Evolutionary conservation across 306 rosid species (phyloP), one percentile per base, ranked within the genome.

Genomic region (Sphenostylis stenocarpa): DNA sequence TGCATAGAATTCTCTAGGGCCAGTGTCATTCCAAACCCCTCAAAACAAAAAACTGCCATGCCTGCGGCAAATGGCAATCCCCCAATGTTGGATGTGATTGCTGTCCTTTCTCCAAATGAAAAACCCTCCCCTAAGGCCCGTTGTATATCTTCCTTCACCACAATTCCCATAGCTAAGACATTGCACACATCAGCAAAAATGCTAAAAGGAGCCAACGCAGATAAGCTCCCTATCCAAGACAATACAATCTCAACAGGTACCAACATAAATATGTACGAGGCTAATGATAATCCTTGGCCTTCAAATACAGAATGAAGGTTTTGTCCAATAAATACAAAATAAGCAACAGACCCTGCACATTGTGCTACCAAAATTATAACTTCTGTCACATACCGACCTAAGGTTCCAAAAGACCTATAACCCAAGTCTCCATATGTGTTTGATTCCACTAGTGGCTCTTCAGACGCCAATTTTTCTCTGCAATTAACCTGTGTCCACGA

Each of bases 11-110:
- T 85, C 84, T 94, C 91, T 77, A 93, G 76, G n/a, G 98, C 91
- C 75, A 91, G 82, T 6, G 98, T 93, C 97, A 93, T 90, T 53
- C 93, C 93, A 70, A 91, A 90, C 33, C 98, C 98, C 85, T 91
- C 97, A 67, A 94, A 94, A 82, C 96, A 88, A 61, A 90, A 94
- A 41, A 94, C 84, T 0, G 97, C 96, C 93, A 91, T 82, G 20
- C 98, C 97, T 57, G 88, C 97, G 13, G 98, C 97, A 63, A 90
- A 91, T 1, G 98, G 94, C 82, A 91, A 77, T n/a, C 96, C 98
- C 33, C 94, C 90, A 67, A 92, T 57, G 67, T 86, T 84, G 15
- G 95, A 90, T 24, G 97, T 89, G 77, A 94, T 71, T 0, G 88
- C 86, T 0, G 92, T 90, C 82, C 96, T 87, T 47, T 89, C 76